Evolutionary conservation across 2,329 filamentous ascomycete species (phyloP).

Genomic region (Kalmusia sp.): DNA sequence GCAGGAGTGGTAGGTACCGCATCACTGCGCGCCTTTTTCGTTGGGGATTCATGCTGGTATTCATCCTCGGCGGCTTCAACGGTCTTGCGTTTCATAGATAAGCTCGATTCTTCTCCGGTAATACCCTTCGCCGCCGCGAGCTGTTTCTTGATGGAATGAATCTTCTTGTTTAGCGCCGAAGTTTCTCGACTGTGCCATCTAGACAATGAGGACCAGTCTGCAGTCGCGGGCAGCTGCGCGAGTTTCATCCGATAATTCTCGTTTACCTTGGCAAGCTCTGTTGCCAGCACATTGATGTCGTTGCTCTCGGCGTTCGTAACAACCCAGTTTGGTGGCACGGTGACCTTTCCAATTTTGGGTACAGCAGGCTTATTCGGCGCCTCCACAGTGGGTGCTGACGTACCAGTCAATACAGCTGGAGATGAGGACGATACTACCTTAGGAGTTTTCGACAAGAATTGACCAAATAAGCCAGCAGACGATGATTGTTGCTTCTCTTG

Average conservation of each 20-base stretch:
- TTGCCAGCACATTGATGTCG: constrained; percentile 25
- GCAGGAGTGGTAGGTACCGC: constrained; percentile 27
- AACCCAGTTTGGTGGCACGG: constrained; percentile 35
- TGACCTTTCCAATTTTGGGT: constrained; percentile 33
- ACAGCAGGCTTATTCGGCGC: constrained; percentile 16
- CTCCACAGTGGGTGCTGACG: constrained; percentile 5
- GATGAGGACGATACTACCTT: constrained; percentile 14
- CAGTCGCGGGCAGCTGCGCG: constrained; percentile 23
- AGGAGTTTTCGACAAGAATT: too few relatives aligned
- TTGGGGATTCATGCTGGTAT: constrained; percentile 23
- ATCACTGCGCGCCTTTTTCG: constrained; percentile 33
- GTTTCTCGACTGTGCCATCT: constrained; percentile 39
- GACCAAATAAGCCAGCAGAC: too few relatives aligned
- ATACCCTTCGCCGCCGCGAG: constrained; percentile 36
- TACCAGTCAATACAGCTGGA: constrained; percentile 20
- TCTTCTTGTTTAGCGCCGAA: constrained; percentile 35
- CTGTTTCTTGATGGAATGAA: constrained; percentile 37
- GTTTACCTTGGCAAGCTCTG: constrained; percentile 37
- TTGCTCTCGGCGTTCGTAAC: constrained; percentile 14
- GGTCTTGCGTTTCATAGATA: constrained; percentile 43
- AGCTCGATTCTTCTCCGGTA: constrained; percentile 37
- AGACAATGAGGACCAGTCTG: constrained; percentile 41
- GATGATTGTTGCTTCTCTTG: too few relatives aligned
- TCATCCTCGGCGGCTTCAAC: constrained; percentile 21
- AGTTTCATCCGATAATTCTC: constrained; percentile 34